Evolutionary conservation across 768 basidiomycete species (phyloP), one percentile per base, ranked within the genome.

Genomic region (Lentinula aciculospora): DNA sequence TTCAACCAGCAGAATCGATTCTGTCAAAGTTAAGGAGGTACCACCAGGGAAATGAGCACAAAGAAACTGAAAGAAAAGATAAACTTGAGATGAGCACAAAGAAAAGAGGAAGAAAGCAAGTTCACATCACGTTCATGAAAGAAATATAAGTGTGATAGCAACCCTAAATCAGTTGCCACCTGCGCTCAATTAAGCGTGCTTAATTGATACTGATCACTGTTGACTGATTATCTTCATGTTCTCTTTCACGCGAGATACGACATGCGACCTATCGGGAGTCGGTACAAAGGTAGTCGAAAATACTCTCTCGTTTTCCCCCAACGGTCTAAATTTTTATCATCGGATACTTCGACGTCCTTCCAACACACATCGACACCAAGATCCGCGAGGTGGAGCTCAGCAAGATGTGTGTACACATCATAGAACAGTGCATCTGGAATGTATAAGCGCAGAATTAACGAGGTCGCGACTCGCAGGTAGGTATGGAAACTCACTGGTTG

Each of bases 371-470:
- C 74, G n/a, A 92, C 67, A 0, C 96, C 94, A 1, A 91, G 73
- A 47, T 91, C 85, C n/a, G 82, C 74, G 29, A 99, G 78, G 67
- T 98, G 93, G 36, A 95, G 70, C 59, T 94, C 93, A 0, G 92
- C 81, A 3, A 99, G 77, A 60, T 79, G 83, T 0, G 89, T 92
- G 67, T 92, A 96, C 7, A 98, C 90, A 64, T 97, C 93, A 69
- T 97, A 94, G 66, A 95, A 94, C 7, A 88, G 74, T 0, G 86
- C 77, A 73, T 95, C 94, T 96, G 65, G n/a, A 44, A 60, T 31
- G 6, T 4, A 31, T 48, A 49, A 32, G 25, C 21, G 51, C 19
- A 46, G 27, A 40, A 25, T 21, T 17, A 54, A 31, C 9, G 47
- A 55, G 31, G 50, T 45, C 21, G 5, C n/a, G n/a, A n/a, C n/a